phyloP scores from a whole-genome alignment of 2,329 filamentous ascomycete species.

The Sarocladiaceae sp. region DNA sequence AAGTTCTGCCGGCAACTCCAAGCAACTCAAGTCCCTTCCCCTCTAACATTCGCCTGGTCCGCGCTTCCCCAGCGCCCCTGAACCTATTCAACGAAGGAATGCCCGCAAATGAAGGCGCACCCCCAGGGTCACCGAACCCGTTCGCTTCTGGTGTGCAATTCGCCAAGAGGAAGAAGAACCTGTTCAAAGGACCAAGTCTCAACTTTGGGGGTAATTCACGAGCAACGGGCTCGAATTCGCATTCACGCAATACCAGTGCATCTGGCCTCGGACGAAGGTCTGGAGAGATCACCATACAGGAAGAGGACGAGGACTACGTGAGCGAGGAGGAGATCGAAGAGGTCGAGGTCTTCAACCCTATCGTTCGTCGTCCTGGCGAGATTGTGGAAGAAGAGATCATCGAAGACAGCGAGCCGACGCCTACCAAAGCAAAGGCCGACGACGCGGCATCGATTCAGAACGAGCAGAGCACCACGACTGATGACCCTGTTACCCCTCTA shows the following conservation, averaged over 20 bases:
- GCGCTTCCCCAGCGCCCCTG: slow-evolving; percentile 49
- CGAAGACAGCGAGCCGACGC: slow-evolving; percentile 32
- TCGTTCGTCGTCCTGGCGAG: slow-evolving; percentile 40
- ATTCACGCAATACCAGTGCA: slow-evolving; percentile 58
- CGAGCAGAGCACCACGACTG: slow-evolving; percentile 6
- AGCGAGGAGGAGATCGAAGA: slow-evolving; percentile 48
- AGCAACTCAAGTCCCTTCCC: slow-evolving; percentile 67
- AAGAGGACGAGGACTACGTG: slow-evolving; percentile 54
- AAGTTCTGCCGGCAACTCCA: slow-evolving; percentile 90
- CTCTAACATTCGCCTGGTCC: slow-evolving; percentile 78
- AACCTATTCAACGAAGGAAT: slow-evolving; percentile 56
- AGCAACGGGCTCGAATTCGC: slow-evolving; percentile 32
- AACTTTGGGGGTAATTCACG: slow-evolving; percentile 40
- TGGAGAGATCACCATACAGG: slow-evolving; percentile 69
- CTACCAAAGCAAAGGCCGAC: slow-evolving; percentile 8
- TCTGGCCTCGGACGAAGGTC: slow-evolving; percentile 62
- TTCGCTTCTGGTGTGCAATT: slow-evolving; percentile 65
- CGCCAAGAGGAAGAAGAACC: slow-evolving; percentile 73
- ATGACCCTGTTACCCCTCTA: background rate
- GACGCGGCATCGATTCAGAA: background rate
- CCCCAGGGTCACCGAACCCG: slow-evolving; percentile 53
- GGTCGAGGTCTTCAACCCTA: slow-evolving; percentile 54
- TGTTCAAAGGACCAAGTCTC: slow-evolving; percentile 77
- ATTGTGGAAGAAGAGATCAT: slow-evolving; percentile 43
- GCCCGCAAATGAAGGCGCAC: slow-evolving; percentile 35